Conservation (phyloP, 1,139 yeast species). For the Hyphopichia wangnamkhiaoensis region DNA sequence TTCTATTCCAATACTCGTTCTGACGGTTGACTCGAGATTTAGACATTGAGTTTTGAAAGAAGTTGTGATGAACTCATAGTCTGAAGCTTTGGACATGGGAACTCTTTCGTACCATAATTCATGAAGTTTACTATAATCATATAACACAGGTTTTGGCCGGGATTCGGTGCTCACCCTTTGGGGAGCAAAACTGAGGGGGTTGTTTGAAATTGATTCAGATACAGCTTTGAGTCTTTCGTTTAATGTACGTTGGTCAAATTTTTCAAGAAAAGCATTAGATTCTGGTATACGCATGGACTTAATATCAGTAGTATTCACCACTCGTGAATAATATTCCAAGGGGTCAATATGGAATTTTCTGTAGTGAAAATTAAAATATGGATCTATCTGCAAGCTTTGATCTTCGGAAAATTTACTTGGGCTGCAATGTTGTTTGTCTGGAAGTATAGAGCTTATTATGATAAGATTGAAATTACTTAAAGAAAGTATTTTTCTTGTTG, state of each 20-base stretch:
- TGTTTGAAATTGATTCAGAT: not conserved
- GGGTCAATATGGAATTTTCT: slow-evolving; percentile 1
- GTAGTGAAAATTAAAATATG: slow-evolving; percentile 36
- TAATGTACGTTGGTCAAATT: not conserved
- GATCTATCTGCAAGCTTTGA: slow-evolving; percentile 17
- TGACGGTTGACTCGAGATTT: slow-evolving; percentile 25
- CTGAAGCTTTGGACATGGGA: slow-evolving; percentile 17
- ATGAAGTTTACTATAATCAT: slow-evolving; percentile 18
- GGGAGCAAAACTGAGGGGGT: not conserved
- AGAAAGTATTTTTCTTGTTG: slow-evolving; percentile 24
- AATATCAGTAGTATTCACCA: not conserved
- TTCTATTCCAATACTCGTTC: slow-evolving; percentile 46
- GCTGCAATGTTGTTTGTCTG: no score
- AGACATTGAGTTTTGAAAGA: slow-evolving; percentile 46
- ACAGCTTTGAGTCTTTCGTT: not conserved
- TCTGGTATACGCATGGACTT: not conserved
- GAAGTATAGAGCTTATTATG: not conserved
- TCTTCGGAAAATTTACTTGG: slow-evolving; percentile 4
- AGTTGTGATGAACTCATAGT: slow-evolving; percentile 24
- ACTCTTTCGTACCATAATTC: slow-evolving; percentile 48
- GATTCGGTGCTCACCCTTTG: not conserved
- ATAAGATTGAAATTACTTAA: slow-evolving; percentile 27
- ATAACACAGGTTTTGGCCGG: slow-evolving; percentile 12
- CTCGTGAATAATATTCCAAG: not conserved
- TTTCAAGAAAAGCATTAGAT: slow-evolving; percentile 9